phyloP scores from a whole-genome alignment of 352 stramenopile genomes.

The Achlya hypogyna region DNA sequence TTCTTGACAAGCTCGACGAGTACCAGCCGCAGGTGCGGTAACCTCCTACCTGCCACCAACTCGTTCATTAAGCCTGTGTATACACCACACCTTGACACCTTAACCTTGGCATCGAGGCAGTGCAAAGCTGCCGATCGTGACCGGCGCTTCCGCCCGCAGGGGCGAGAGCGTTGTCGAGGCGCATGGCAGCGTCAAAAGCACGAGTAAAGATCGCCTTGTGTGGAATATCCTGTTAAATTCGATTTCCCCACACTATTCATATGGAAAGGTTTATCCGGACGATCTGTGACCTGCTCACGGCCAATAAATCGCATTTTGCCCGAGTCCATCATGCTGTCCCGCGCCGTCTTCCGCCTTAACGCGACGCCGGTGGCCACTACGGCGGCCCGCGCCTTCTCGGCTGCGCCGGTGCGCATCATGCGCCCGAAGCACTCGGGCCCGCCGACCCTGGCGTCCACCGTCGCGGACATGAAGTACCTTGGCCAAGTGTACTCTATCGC shows the following conservation, averaged over 20 bases:
- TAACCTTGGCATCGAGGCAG: too few relatives aligned
- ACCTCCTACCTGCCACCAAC: not conserved
- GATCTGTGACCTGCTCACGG: not conserved
- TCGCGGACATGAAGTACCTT: slow-evolving; percentile 13
- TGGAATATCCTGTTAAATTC: not conserved
- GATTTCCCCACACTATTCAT: not conserved
- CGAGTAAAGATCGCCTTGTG: not conserved
- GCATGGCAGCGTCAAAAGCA: not conserved
- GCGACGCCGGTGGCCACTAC: not conserved
- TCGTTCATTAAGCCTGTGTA: not conserved
- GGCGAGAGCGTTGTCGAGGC: too few relatives aligned
- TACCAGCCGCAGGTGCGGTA: slow-evolving; percentile 86
- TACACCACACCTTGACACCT: too few relatives aligned
- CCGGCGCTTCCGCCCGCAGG: too few relatives aligned
- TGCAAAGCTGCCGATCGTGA: too few relatives aligned
- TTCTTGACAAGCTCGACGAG: slow-evolving; percentile 95
- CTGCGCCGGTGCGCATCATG: not conserved
- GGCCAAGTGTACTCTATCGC: slow-evolving; percentile 39
- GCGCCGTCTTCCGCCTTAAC: not conserved
- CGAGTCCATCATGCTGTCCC: slow-evolving; percentile 16
- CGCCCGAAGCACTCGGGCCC: slow-evolving; percentile 17
- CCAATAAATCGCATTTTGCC: not conserved
- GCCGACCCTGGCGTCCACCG: slow-evolving; percentile 16
- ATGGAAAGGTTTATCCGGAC: slow-evolving; percentile 19
- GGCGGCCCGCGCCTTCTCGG: not conserved